phyloP scores from a whole-genome alignment of 306 rosid genomes.

The Gillenia trifoliata region DNA sequence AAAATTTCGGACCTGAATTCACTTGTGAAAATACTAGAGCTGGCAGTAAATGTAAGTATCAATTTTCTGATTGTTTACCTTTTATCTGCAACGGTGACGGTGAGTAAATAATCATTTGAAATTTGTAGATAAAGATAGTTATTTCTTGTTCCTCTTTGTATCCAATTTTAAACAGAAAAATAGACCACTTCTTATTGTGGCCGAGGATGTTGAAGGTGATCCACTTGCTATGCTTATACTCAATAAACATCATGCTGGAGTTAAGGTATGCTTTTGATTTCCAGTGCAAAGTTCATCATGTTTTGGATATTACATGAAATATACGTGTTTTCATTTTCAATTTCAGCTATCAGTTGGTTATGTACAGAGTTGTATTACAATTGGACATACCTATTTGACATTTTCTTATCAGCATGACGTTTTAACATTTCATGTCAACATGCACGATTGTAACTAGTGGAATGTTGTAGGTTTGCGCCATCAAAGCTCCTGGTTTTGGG shows the following conservation, averaged over 20 bases:
- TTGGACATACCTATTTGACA: no score
- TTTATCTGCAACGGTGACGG: conserved; percentile 21
- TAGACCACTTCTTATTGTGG: no score
- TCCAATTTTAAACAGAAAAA: conserved; percentile 45
- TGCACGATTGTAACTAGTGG: conserved; percentile 6
- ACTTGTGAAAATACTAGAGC: no score
- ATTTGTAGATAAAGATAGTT: conserved; percentile 8
- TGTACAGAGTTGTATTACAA: no score
- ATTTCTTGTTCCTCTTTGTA: conserved; percentile 12
- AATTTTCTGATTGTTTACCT: conserved; percentile 17
- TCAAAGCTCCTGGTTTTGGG: conserved; percentile 99
- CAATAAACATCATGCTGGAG: no score
- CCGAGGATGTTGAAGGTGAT: no score
- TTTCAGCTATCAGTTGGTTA: background rate
- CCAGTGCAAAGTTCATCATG: background rate
- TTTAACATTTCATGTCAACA: conserved; percentile 9
- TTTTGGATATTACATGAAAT: background rate
- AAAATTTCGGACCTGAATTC: no score
- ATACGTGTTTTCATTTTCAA: background rate
- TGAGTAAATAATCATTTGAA: conserved; percentile 1
- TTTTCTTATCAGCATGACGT: no score
- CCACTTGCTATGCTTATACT: no score
- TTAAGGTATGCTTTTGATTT: conserved; percentile 53
- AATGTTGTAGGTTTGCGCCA: conserved; percentile 71
- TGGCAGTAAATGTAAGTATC: conserved; percentile 55